Conservation (phyloP, 345 rosid species). For the Citrus unshiu region DNA sequence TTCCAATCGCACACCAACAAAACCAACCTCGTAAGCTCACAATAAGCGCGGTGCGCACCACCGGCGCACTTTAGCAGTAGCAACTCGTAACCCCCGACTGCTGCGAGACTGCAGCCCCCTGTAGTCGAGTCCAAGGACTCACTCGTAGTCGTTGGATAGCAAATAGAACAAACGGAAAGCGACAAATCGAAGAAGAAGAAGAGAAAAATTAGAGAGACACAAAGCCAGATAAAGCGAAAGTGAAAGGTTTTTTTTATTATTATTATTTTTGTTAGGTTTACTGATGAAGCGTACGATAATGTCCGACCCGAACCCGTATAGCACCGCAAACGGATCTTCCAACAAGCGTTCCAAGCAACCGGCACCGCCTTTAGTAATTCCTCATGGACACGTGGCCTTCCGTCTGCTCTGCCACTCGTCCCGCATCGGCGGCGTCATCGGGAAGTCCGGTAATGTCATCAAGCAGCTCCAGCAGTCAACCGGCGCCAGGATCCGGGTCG, state of each 20-base stretch:
- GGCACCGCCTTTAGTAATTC: slow-evolving; percentile 34
- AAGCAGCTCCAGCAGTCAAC: slow-evolving; percentile 75
- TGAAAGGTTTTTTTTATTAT: too few relatives aligned
- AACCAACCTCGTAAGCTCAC: too few relatives aligned
- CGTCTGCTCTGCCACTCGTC: slow-evolving; percentile 71
- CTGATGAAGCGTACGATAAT: slow-evolving; percentile 38
- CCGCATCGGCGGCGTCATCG: slow-evolving; percentile 79
- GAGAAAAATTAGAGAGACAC: too few relatives aligned
- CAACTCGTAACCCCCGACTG: background rate
- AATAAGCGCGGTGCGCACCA: background rate
- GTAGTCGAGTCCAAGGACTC: background rate
- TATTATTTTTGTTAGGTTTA: too few relatives aligned
- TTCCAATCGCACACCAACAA: too few relatives aligned
- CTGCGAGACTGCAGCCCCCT: background rate
- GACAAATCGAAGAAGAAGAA: background rate
- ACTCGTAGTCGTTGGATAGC: background rate
- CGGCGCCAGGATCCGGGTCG: slow-evolving; percentile 76
- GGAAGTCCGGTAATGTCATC: slow-evolving; percentile 75
- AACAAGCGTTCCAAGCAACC: slow-evolving; percentile 61
- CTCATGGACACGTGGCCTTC: slow-evolving; percentile 59
- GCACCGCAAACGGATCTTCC: slow-evolving; percentile 36
- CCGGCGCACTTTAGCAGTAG: background rate
- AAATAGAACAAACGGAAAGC: background rate
- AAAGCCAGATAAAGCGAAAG: too few relatives aligned
- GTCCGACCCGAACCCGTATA: slow-evolving; percentile 31